These are phyloP conservation scores for Sicyos baderoa DNA, from an alignment of 306 rosid species.

Conservation along the genomic window DNA sequence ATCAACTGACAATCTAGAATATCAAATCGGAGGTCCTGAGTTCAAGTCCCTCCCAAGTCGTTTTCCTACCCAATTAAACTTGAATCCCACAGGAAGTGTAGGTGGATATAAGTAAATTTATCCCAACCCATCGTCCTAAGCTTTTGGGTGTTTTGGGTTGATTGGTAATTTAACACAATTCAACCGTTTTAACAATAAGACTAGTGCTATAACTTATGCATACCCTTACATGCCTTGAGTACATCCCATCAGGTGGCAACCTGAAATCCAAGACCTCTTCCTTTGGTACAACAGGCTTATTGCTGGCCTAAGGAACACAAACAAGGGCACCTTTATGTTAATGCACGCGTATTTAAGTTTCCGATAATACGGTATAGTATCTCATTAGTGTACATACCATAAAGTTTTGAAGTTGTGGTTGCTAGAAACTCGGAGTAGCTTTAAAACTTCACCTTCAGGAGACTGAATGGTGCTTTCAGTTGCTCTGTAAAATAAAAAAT, in stretches of 20 bases:
- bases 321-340: background rate
- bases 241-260: conserved; percentile 32
- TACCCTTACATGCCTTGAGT: conserved; percentile 51
- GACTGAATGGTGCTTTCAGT: background rate
- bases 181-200: background rate
- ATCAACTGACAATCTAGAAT: no score
- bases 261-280: conserved; percentile 54
- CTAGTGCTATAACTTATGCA: background rate
- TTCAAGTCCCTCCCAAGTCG: no score
- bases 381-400: conserved; percentile 20
- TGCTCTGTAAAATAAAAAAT: background rate
- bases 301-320: conserved; percentile 27
- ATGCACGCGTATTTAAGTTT: conserved; percentile 10
- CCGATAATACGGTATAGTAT: background rate
- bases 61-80: no score
- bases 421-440: background rate
- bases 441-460: background rate
- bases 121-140: no score
- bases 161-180: no score
- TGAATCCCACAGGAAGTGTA: no score
- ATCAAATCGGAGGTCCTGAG: no score
- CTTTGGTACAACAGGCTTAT: conserved; percentile 43
- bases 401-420: background rate
- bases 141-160: no score
- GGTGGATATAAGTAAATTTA: no score